phyloP scores from a whole-genome alignment of 768 basidiomycete genomes.

The Flagelloscypha sp. region DNA sequence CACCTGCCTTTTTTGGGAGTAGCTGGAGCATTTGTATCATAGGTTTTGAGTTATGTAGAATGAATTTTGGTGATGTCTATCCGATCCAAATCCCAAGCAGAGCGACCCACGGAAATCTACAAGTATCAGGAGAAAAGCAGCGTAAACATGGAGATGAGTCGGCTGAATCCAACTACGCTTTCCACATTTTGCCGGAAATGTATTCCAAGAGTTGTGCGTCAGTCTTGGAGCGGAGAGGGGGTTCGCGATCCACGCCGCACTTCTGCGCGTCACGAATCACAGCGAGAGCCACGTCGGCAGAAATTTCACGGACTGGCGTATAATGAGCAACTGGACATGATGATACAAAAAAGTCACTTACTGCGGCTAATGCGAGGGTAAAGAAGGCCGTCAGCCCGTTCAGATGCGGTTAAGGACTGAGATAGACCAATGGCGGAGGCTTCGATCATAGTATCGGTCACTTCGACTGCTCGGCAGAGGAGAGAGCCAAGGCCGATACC shows the following conservation, averaged over 20 bases:
- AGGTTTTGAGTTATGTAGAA: conserved; percentile 5
- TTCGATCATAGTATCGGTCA: conserved; percentile 87
- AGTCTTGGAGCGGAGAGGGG: conserved; percentile 44
- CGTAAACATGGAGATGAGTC: conserved; percentile 17
- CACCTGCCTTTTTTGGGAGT: background rate
- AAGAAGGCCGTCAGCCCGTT: conserved; percentile 55
- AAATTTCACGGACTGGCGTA: conserved; percentile 68
- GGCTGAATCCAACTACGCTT: conserved; percentile 28
- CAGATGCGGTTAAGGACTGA: conserved; percentile 61
- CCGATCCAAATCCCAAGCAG: conserved; percentile 26
- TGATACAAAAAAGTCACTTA: conserved; percentile 16
- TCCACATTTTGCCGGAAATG: conserved; percentile 68
- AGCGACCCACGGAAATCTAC: too few relatives aligned
- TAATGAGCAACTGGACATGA: background rate
- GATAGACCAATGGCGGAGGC: conserved; percentile 78
- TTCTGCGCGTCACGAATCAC: conserved; percentile 80
- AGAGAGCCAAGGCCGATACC: conserved; percentile 78
- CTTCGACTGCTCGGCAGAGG: conserved; percentile 53
- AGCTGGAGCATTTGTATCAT: background rate
- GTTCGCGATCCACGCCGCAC: conserved; percentile 48
- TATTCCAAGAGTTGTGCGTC: conserved; percentile 48
- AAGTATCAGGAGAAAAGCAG: too few relatives aligned
- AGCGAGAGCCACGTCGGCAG: conserved; percentile 57
- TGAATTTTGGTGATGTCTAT: conserved; percentile 26
- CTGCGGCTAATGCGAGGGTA: conserved; percentile 80